These are phyloP conservation scores for Chaetomium globosum DNA, from an alignment of 2,329 filamentous ascomycete genomes.

Conservation along the genomic window DNA sequence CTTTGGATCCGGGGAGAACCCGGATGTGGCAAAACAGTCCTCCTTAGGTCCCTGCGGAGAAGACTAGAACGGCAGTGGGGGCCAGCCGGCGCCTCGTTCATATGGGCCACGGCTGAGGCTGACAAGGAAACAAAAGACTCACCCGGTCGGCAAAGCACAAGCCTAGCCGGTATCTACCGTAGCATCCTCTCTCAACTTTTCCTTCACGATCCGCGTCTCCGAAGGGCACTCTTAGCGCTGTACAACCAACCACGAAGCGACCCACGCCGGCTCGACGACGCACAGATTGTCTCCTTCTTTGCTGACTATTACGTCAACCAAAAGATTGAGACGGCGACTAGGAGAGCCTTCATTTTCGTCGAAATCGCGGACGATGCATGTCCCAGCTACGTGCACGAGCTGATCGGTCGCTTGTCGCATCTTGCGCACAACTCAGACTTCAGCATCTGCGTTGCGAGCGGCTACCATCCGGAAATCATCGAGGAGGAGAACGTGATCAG, in stretches of 20 bases:
- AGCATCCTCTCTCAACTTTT: slow-evolving; percentile 41
- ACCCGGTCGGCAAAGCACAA: slow-evolving; percentile 28
- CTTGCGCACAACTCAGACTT: slow-evolving; percentile 42
- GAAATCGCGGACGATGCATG: slow-evolving; percentile 39
- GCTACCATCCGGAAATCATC: slow-evolving; percentile 34
- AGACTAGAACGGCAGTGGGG: slow-evolving; percentile 39
- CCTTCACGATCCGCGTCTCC: slow-evolving; percentile 38
- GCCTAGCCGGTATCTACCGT: slow-evolving; percentile 38
- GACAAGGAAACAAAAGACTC: slow-evolving; percentile 33
- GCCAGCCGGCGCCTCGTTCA: slow-evolving; percentile 36
- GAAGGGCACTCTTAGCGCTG: slow-evolving; percentile 36
- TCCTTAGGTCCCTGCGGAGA: slow-evolving; percentile 38
- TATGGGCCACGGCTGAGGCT: slow-evolving; percentile 37
- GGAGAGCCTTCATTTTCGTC: slow-evolving; percentile 42
- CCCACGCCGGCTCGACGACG: slow-evolving; percentile 36
- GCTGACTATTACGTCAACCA: slow-evolving; percentile 40
- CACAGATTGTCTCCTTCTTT: slow-evolving; percentile 40
- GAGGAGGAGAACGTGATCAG: slow-evolving; percentile 36
- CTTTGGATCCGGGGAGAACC: slow-evolving; percentile 42
- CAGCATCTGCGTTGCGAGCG: slow-evolving; percentile 41
- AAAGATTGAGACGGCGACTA: slow-evolving; percentile 36
- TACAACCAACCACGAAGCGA: slow-evolving; percentile 26
- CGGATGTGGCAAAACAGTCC: slow-evolving; percentile 41
- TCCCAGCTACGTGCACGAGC: slow-evolving; percentile 36
- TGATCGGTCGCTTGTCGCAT: slow-evolving; percentile 38